Conservation (phyloP, 768 basidiomycete species). For the Mycena sanguinolenta region DNA sequence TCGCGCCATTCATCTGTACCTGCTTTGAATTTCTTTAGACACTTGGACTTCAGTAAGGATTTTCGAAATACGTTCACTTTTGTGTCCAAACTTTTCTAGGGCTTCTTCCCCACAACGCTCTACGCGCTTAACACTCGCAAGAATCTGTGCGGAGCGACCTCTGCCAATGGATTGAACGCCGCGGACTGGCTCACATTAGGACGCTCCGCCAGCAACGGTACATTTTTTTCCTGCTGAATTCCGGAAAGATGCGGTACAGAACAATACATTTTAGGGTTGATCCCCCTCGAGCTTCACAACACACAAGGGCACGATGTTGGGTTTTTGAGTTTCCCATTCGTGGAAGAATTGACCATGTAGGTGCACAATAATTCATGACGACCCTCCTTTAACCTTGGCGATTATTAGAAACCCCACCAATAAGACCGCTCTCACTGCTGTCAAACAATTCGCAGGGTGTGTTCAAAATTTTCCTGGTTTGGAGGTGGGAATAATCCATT, state of each 20-base stretch:
- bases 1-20: no score
- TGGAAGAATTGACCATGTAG: slow-evolving; percentile 71
- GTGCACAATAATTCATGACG: slow-evolving; percentile 39
- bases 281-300: slow-evolving; percentile 62
- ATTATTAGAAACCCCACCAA: slow-evolving; percentile 67
- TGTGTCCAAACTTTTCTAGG: slow-evolving; percentile 36
- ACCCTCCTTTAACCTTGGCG: background rate
- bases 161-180: slow-evolving; percentile 52
- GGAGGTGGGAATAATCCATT: no score
- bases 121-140: slow-evolving; percentile 72
- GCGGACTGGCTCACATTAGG: slow-evolving; percentile 72
- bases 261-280: slow-evolving; percentile 40
- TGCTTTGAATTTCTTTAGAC: slow-evolving; percentile 36
- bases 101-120: slow-evolving; percentile 73
- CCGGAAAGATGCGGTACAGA: background rate
- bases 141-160: slow-evolving; percentile 58
- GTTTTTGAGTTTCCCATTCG: slow-evolving; percentile 78
- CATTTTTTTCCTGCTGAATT: slow-evolving; percentile 52
- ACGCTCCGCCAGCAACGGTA: slow-evolving; percentile 62
- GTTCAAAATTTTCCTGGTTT: no score
- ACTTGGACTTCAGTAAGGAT: slow-evolving; percentile 66
- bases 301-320: slow-evolving; percentile 77
- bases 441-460: slow-evolving; percentile 66
- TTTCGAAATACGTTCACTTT: background rate
- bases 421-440: slow-evolving; percentile 64